These are phyloP conservation scores for Bipolaris victoriae DNA, from an alignment of 2,329 filamentous ascomycete species.

Conservation along the genomic window DNA sequence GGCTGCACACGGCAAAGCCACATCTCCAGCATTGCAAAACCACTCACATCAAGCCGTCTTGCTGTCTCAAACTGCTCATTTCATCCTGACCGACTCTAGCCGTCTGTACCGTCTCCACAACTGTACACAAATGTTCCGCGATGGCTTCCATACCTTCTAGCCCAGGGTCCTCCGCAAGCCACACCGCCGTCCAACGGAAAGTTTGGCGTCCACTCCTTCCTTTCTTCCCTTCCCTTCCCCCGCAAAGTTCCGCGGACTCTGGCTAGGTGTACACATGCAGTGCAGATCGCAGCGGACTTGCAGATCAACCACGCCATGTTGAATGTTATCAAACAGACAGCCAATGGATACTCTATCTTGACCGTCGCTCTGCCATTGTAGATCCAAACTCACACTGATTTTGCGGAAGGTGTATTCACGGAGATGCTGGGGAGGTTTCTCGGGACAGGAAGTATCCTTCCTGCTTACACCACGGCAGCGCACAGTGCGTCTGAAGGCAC, in stretches of 20 bases:
- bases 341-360: constrained; percentile 2
- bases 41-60: constrained; percentile 6
- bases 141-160: constrained; percentile 18
- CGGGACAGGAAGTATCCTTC: constrained; percentile 13
- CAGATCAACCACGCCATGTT: constrained; percentile 16
- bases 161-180: constrained; percentile 19
- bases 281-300: constrained; percentile 21
- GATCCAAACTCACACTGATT: background rate
- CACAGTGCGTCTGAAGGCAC: constrained; percentile 7
- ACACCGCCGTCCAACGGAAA: constrained; percentile 15
- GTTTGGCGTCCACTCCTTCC: constrained; percentile 10
- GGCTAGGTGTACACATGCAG: constrained; percentile 15
- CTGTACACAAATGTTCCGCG: background rate
- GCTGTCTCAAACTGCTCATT: constrained; percentile 9
- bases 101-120: constrained; percentile 6
- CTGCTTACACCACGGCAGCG: background rate
- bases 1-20: constrained; percentile 12
- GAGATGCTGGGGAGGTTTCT: constrained; percentile 7
- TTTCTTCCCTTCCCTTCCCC: constrained; percentile 11
- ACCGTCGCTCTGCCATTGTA: background rate
- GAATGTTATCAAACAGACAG: background rate
- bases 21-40: constrained; percentile 9
- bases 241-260: constrained; percentile 14
- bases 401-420: constrained; percentile 1
- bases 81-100: constrained; percentile 11